Base-by-base conservation (phyloP, 371 early-diverging fungal genomes). In the Mortierella sp. region DNA sequence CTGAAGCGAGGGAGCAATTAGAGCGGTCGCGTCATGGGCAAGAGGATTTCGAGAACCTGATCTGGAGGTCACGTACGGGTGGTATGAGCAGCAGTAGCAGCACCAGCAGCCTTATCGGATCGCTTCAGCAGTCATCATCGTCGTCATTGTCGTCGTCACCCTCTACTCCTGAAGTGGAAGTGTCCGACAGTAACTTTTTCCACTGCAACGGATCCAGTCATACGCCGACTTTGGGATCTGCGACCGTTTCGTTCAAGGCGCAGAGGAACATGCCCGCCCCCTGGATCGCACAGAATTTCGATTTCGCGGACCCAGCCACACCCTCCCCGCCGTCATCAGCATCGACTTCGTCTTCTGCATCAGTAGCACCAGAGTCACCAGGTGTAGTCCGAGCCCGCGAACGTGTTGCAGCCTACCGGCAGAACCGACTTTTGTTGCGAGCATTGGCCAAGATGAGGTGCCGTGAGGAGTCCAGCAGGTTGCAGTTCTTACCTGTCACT, bases 181-280 rank as follows among this genome's bases (percentile, higher is more conserved):
- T 74, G 3, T 44, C 72, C 21, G 83, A 83, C 34, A 73, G 50
- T 52, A 83, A 83, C n/a, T 84, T 76, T 28, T 84, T 84, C 58
- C 84, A 84, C 47, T 84, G 84, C 68, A 70, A 70, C 28, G 45
- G 65, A 13, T 63, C 75, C 0, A 55, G 38, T 3, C n/a, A 50
- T 11, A 24, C 68, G 0, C 80, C 84, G 4, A 28, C 31, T 21
- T 28, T 84, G 13, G 16, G 34, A 38, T 80, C 84, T 16, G 84
- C 84, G 0, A 80, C 52, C 16, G 73, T 84, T 10, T 77, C 80
- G 13, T 84, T 84, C 79, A 77, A 80, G 58, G 84, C 77, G 7
- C 74, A 77, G 44, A 45, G 84, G 47, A 84, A 80, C 58, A 44
- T 55, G 63, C 74, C 80, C n/a, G 84, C 80, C 6, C 68, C 78